Evolutionary conservation across 2,329 filamentous ascomycete species (phyloP).

Genomic region (Aspergillus sp.): DNA sequence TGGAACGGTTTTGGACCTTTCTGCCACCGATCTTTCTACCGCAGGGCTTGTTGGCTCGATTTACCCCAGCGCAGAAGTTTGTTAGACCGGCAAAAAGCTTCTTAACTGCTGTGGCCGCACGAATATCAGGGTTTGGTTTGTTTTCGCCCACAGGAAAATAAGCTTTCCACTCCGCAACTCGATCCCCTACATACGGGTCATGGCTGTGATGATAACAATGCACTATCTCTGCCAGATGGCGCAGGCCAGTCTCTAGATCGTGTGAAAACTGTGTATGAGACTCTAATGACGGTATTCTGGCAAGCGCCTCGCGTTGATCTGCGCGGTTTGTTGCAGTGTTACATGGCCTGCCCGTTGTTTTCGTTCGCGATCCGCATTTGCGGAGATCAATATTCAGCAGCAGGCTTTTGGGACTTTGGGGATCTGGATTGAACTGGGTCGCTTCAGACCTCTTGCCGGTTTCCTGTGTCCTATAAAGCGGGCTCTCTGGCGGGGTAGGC

Average conservation of each 20-base stretch:
- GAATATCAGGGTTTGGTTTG: background rate
- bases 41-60: background rate
- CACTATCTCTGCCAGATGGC: background rate
- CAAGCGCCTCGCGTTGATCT: too few species aligned
- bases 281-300: background rate
- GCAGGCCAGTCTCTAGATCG: background rate
- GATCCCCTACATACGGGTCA: background rate
- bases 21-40: background rate
- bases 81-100: background rate
- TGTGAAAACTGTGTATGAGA: background rate
- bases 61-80: too few species aligned
- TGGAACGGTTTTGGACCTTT: constrained; percentile 1
- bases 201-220: background rate
- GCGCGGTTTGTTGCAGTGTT: background rate
- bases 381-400: background rate
- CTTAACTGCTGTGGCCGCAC: background rate
- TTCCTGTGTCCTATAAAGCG: too few species aligned
- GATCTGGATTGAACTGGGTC: too few species aligned
- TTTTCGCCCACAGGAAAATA: background rate
- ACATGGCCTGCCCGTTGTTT: background rate
- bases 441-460: too few species aligned
- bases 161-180: background rate
- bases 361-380: constrained; percentile 1
- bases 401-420: background rate
- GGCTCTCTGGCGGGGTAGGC: too few species aligned